These are phyloP conservation scores for Trypanosoma avium DNA, from an alignment of 208 protist species.

Conservation along the genomic window DNA sequence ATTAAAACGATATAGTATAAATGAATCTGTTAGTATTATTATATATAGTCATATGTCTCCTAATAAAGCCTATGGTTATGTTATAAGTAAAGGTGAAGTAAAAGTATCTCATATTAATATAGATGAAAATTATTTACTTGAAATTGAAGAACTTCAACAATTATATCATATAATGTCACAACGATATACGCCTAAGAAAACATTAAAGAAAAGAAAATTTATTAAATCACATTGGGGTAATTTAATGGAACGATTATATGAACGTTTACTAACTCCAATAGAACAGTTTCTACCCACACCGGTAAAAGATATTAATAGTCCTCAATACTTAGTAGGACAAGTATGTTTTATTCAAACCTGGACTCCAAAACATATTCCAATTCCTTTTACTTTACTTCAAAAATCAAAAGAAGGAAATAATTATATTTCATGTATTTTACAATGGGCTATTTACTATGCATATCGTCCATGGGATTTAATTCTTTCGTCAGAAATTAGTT, in stretches of 20 bases:
- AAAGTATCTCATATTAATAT: conserved; percentile 4
- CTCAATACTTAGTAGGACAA: conserved; percentile 12
- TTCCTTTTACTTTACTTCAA: conserved; percentile 19
- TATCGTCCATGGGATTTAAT: conserved; percentile 29
- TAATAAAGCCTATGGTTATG: conserved; percentile 16
- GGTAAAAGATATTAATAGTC: conserved; percentile 34
- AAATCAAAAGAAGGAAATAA: not conserved
- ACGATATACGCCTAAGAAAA: not conserved
- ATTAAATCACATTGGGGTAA: conserved; percentile 35
- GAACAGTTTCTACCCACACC: conserved; percentile 47
- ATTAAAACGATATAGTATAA: conserved; percentile 18
- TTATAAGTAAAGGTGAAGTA: conserved; percentile 7
- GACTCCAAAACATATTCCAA: conserved; percentile 2
- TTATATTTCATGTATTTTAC: conserved; percentile 7
- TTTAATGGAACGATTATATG: conserved; percentile 51
- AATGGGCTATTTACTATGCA: conserved; percentile 22
- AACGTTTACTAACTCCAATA: conserved; percentile 58
- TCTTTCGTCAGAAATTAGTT: conserved; percentile 8
- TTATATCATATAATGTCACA: conserved; percentile 7
- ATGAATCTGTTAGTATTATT: conserved; percentile 13
- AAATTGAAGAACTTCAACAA: conserved; percentile 18
- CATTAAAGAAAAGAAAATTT: not conserved
- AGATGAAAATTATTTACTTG: conserved; percentile 12
- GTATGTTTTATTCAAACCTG: conserved; percentile 26
- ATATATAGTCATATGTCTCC: conserved; percentile 15